phyloP scores from a whole-genome alignment of 306 rosid species.

The Rosa rugosa region DNA sequence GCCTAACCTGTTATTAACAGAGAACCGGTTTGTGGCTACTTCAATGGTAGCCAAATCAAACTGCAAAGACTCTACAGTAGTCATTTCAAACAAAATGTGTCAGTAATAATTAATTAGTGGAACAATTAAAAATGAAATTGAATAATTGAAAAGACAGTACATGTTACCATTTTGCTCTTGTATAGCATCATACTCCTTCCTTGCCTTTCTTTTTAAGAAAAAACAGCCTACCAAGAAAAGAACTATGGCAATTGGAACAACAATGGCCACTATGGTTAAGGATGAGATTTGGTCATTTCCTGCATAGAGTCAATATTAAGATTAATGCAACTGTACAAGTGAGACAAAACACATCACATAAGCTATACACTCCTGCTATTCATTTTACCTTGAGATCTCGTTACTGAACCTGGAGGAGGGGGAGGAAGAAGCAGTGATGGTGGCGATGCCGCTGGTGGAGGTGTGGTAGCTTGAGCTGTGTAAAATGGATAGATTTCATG shows the following conservation, averaged over 20 bases:
- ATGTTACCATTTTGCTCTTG: background rate
- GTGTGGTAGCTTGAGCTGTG: background rate
- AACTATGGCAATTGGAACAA: background rate
- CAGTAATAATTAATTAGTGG: too few relatives aligned
- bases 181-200: background rate
- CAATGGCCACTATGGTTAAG: background rate
- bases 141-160: background rate
- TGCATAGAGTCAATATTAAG: background rate
- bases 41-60: background rate
- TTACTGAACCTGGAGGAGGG: background rate
- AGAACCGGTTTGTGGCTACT: background rate
- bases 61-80: background rate
- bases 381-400: background rate
- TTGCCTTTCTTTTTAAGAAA: background rate
- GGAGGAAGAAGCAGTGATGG: background rate
- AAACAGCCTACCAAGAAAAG: background rate
- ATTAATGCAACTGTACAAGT: background rate
- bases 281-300: background rate
- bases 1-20: background rate
- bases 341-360: background rate
- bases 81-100: background rate
- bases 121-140: too few relatives aligned
- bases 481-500: slow-evolving; percentile 19
- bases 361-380: background rate
- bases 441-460: background rate